Conservation (phyloP, 805 yeast species). For the Zygosaccharomyces rouxii region DNA sequence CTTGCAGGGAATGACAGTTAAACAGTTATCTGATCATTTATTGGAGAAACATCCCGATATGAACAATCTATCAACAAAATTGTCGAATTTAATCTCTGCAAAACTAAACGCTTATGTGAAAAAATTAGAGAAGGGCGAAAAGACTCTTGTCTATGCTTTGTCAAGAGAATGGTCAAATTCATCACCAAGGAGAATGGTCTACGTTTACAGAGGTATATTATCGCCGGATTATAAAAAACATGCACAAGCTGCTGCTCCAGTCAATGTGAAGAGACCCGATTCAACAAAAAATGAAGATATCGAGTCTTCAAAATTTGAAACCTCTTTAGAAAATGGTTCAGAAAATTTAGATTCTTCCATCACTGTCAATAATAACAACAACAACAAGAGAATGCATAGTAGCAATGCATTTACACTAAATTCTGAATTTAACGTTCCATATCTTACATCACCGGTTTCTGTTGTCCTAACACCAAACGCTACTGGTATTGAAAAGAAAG, state of each 20-base stretch:
- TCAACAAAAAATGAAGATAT: slow-evolving; percentile 9
- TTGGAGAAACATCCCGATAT: slow-evolving; percentile 75
- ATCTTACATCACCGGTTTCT: slow-evolving; percentile 72
- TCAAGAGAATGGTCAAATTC: slow-evolving; percentile 91
- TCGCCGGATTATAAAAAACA: slow-evolving; percentile 71
- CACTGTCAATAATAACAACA: slow-evolving; percentile 1
- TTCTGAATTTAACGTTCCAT: slow-evolving; percentile 50
- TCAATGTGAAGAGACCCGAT: slow-evolving; percentile 26
- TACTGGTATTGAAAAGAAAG: slow-evolving; percentile 1
- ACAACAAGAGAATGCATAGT: not conserved
- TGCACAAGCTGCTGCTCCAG: slow-evolving; percentile 50
- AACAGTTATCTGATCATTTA: slow-evolving; percentile 75
- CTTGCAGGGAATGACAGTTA: slow-evolving; percentile 83
- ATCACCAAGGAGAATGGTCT: slow-evolving; percentile 83
- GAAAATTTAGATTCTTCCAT: not conserved
- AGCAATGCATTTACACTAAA: slow-evolving; percentile 22
- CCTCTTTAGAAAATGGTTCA: not conserved
- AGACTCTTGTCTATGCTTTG: slow-evolving; percentile 63
- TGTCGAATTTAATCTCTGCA: slow-evolving; percentile 77
- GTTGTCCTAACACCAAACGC: slow-evolving; percentile 42
- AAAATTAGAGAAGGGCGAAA: slow-evolving; percentile 79
- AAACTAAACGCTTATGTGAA: slow-evolving; percentile 81
- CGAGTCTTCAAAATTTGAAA: slow-evolving; percentile 14
- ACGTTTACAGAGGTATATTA: slow-evolving; percentile 74
- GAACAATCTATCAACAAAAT: slow-evolving; percentile 75